phyloP scores from a whole-genome alignment of 2,329 filamentous ascomycete genomes.

The Fusarium sp. region DNA sequence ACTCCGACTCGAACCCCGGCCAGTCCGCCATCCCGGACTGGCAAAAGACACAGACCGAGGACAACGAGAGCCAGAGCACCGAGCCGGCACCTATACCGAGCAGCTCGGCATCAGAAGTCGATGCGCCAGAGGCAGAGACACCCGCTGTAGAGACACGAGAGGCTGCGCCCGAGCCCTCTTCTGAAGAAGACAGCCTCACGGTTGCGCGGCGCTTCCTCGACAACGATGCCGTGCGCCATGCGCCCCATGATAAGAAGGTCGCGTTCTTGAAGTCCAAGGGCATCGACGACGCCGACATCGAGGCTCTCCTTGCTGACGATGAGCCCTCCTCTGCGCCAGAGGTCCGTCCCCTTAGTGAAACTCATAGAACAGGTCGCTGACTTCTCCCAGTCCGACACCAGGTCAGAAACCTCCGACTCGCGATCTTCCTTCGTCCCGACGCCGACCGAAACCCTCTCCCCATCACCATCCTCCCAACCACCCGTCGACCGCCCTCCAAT shows the following conservation, averaged over 20 bases:
- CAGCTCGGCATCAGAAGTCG: slow-evolving; percentile 29
- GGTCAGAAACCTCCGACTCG: slow-evolving; percentile 16
- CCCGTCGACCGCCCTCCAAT: slow-evolving; percentile 67
- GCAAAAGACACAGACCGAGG: slow-evolving; percentile 43
- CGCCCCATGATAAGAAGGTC: slow-evolving; percentile 77
- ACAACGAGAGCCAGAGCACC: slow-evolving; percentile 29
- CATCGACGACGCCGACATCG: slow-evolving; percentile 73
- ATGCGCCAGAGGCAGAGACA: slow-evolving; percentile 16
- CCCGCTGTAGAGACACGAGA: slow-evolving; percentile 12
- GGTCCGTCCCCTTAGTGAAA: slow-evolving; percentile 18
- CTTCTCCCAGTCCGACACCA: background rate
- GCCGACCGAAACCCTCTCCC: slow-evolving; percentile 41
- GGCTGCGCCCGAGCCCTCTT: background rate
- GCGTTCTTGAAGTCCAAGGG: slow-evolving; percentile 84
- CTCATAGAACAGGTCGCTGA: background rate
- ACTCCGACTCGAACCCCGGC: slow-evolving; percentile 45
- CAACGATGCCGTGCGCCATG: slow-evolving; percentile 77
- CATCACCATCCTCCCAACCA: slow-evolving; percentile 35
- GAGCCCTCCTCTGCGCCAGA: slow-evolving; percentile 20
- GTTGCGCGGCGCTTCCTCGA: slow-evolving; percentile 82
- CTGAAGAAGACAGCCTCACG: slow-evolving; percentile 55
- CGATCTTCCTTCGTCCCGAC: slow-evolving; percentile 26
- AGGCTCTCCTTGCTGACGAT: slow-evolving; percentile 66
- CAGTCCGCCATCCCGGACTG: slow-evolving; percentile 46
- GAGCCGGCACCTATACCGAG: slow-evolving; percentile 33